Evolutionary conservation across 2,329 filamentous ascomycete species (phyloP).

Genomic region (Ceratocystiopsis minuta): DNA sequence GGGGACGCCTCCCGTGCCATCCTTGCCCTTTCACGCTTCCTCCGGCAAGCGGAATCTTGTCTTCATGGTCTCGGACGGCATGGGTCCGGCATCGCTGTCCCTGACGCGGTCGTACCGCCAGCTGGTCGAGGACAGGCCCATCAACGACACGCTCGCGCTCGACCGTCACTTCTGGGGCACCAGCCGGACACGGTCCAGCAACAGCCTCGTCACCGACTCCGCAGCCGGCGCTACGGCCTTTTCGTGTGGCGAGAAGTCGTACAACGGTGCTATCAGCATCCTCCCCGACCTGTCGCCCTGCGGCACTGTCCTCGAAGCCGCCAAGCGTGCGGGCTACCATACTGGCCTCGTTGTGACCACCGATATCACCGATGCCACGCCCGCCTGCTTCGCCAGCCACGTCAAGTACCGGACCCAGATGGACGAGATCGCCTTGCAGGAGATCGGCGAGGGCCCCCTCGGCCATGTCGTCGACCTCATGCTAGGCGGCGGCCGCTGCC

Average conservation of each 20-base stretch:
- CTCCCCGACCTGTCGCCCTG: constrained; percentile 73
- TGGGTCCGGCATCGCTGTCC: constrained; percentile 83
- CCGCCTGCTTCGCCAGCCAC: constrained; percentile 85
- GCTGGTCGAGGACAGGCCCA: constrained; percentile 52
- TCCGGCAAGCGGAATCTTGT: constrained; percentile 73
- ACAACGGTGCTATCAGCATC: constrained; percentile 90
- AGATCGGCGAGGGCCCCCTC: constrained; percentile 73
- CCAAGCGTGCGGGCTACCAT: constrained; percentile 76
- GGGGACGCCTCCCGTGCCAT: constrained; percentile 14
- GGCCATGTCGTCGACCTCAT: constrained; percentile 82
- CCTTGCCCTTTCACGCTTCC: too few relatives aligned
- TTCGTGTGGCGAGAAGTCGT: constrained; percentile 80
- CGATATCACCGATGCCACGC: constrained; percentile 85
- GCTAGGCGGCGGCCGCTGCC: constrained; percentile 81
- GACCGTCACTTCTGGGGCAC: constrained; percentile 84
- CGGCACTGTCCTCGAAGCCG: constrained; percentile 82
- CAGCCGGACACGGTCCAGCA: constrained; percentile 69
- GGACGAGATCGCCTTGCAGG: constrained; percentile 81
- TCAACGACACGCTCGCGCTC: constrained; percentile 57
- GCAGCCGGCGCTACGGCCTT: constrained; percentile 96
- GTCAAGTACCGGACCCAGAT: constrained; percentile 64
- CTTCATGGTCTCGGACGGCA: constrained; percentile 98
- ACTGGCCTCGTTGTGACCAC: constrained; percentile 93
- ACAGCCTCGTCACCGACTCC: constrained; percentile 79
- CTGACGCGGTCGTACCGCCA: constrained; percentile 79